phyloP scores from a whole-genome alignment of 257 asterid species.

The Capsicum rhomboideum region DNA sequence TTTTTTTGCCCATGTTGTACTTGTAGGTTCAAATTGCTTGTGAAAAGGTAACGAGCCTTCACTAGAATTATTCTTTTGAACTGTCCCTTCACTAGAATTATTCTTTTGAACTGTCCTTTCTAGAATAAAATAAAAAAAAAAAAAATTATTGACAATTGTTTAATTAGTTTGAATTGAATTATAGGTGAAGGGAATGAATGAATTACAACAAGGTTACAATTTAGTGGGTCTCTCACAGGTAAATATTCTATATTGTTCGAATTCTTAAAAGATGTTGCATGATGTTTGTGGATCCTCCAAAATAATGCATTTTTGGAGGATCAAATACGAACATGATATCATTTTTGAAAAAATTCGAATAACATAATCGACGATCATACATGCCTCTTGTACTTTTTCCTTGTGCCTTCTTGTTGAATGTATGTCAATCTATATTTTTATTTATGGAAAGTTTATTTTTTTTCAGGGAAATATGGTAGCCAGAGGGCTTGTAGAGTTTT shows the following conservation, averaged over 20 bases:
- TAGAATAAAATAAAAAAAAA: not conserved
- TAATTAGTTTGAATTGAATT: not conserved
- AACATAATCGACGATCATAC: too few species aligned
- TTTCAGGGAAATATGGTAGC: conserved; percentile 18
- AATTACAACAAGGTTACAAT: conserved; percentile 15
- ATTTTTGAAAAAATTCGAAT: too few species aligned
- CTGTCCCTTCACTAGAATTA: not conserved
- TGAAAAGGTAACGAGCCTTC: not conserved
- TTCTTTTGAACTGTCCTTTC: not conserved
- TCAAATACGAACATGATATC: too few species aligned
- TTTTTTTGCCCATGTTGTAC: not conserved
- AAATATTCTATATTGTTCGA: not conserved
- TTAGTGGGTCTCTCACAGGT: conserved; percentile 29
- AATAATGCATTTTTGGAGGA: too few species aligned
- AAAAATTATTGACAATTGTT: not conserved
- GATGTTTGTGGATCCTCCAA: too few species aligned
- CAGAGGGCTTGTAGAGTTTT: conserved; percentile 17
- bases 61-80: not conserved
- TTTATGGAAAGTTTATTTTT: not conserved
- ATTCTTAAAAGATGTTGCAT: too few species aligned
- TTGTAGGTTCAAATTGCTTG: conserved; percentile 16
- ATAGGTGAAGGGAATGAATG: conserved; percentile 10
- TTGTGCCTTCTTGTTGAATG: not conserved
- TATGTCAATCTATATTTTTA: not conserved
- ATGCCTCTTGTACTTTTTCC: too few species aligned